Evolutionary conservation across 2,329 filamentous ascomycete genomes (phyloP).

Genomic region (Xylaria sp.): DNA sequence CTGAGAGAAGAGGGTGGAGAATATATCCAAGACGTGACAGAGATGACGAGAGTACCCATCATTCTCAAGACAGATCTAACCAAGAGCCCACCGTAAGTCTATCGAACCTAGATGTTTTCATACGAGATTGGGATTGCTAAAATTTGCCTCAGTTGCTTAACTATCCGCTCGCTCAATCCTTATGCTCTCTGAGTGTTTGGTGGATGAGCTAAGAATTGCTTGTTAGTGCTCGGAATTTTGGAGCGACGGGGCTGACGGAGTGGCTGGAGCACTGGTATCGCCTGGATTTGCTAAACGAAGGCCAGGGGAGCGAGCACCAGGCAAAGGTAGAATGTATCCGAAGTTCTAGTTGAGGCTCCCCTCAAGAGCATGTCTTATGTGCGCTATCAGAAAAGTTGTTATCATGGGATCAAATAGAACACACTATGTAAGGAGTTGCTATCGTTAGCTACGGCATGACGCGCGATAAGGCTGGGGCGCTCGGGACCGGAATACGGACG

Average conservation of each 20-base stretch:
- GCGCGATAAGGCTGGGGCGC: constrained; percentile 32
- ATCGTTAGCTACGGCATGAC: constrained; percentile 41
- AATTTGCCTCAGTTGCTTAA: constrained; percentile 65
- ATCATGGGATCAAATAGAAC: constrained; percentile 35
- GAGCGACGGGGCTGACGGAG: constrained; percentile 27
- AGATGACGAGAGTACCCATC: constrained; percentile 97
- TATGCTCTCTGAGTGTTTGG: constrained; percentile 58
- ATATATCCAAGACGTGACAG: constrained; percentile 97
- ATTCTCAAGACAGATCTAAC: constrained; percentile 97
- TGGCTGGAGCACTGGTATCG: constrained; percentile 30
- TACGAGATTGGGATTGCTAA: constrained; percentile 51
- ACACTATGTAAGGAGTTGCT: constrained; percentile 42
- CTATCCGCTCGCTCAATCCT: constrained; percentile 75
- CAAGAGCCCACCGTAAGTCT: constrained; percentile 98
- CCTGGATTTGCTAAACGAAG: constrained; percentile 38
- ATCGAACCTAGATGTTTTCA: not conserved
- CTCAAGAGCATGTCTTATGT: constrained; percentile 44
- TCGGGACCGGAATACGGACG: constrained; percentile 22
- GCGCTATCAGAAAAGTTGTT: constrained; percentile 43
- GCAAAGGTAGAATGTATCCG: constrained; percentile 48
- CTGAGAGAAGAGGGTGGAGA: constrained; percentile 92
- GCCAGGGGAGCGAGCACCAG: constrained; percentile 31
- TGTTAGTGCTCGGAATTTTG: constrained; percentile 19
- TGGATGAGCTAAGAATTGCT: constrained; percentile 23
- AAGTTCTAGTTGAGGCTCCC: constrained; percentile 36